Conservation (phyloP, 768 basidiomycete genomes). For the Boletus rubescentipes region DNA sequence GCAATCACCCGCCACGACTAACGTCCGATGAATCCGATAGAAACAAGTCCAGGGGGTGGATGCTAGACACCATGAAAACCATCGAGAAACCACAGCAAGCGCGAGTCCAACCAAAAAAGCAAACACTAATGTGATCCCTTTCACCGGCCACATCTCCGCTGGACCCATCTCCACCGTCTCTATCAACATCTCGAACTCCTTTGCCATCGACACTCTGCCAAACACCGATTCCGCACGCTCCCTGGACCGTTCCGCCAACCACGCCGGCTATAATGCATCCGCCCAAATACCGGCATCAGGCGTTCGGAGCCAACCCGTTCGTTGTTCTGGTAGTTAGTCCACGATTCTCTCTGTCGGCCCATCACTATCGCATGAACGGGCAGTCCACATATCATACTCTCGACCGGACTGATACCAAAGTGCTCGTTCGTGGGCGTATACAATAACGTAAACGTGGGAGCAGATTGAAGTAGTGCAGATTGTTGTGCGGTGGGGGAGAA, state of each 20-base stretch:
- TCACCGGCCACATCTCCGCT: conserved; percentile 24
- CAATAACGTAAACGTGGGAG: conserved; percentile 69
- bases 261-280: conserved; percentile 41
- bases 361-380: conserved; percentile 86
- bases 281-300: conserved; percentile 73
- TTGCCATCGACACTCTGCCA: conserved; percentile 74
- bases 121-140: conserved; percentile 13
- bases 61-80: not conserved
- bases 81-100: conserved; percentile 20
- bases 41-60: not conserved
- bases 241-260: conserved; percentile 55
- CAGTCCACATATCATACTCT: conserved; percentile 90
- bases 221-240: conserved; percentile 64
- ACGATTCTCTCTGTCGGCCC: conserved; percentile 90
- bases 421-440: conserved; percentile 97
- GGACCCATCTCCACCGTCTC: conserved; percentile 59
- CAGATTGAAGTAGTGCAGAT: conserved; percentile 68
- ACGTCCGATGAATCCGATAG: not conserved
- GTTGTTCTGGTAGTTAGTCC: conserved; percentile 35
- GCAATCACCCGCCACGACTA: conserved; percentile 38
- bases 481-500: conserved; percentile 83
- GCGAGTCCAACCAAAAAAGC: conserved; percentile 26
- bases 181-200: conserved; percentile 51
- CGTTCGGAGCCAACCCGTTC: conserved; percentile 76
- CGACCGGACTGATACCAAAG: conserved; percentile 95